A percentile compares a stretch with the other conserved stretches of the same genome.
Evolutionary conservation across 2,329 filamentous ascomycete genomes (phyloP).

Genomic region (Fusarium decemcellulare): DNA sequence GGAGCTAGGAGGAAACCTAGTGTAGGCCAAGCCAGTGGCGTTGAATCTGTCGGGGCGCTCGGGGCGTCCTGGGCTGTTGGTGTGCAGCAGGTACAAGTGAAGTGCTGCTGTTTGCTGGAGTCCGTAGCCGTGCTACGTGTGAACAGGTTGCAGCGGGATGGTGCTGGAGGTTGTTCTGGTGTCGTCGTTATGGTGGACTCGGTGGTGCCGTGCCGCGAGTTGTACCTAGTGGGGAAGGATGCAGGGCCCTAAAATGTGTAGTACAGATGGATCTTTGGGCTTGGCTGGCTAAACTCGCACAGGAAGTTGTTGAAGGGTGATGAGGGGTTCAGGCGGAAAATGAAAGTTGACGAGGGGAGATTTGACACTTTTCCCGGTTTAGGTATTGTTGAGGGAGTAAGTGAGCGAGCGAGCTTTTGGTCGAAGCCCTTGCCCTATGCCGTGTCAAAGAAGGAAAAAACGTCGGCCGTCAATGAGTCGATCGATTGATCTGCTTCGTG

Average conservation of each 20-base stretch:
- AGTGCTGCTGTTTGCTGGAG: conserved; percentile 6
- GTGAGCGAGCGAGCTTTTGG: conserved; percentile 15
- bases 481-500: conserved; percentile 1
- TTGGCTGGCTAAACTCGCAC: conserved; percentile 27
- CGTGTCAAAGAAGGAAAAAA: conserved; percentile 4
- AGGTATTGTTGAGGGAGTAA: conserved; percentile 24
- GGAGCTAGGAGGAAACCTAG: background rate
- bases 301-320: conserved; percentile 33
- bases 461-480: conserved; percentile 22
- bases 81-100: no score
- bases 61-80: conserved; percentile 13
- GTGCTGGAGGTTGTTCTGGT: conserved; percentile 31
- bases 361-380: conserved; percentile 34
- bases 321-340: conserved; percentile 27
- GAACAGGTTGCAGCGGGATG: conserved; percentile 15
- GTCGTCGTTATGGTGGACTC: conserved; percentile 25
- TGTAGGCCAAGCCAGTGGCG: conserved; percentile 23
- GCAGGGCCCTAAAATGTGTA: conserved; percentile 39
- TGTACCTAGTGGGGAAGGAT: conserved; percentile 30
- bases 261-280: background rate
- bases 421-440: conserved; percentile 40
- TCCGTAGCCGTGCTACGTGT: conserved; percentile 14
- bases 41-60: conserved; percentile 27
- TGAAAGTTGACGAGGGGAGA: conserved; percentile 25
- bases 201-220: conserved; percentile 38